Evolutionary conservation across 805 yeast species (phyloP).

Genomic region (Candida pini): DNA sequence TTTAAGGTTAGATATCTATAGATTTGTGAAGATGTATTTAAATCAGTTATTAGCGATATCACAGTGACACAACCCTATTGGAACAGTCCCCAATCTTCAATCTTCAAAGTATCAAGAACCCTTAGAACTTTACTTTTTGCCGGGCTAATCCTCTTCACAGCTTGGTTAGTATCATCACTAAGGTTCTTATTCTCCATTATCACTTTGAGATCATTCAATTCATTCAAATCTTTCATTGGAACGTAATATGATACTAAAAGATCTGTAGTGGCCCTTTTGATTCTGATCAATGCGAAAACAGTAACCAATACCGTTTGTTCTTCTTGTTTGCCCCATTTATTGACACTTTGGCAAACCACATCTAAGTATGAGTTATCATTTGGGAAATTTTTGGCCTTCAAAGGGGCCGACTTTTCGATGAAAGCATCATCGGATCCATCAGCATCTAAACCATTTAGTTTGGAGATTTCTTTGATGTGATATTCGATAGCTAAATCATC

Average conservation of each 20-base stretch:
- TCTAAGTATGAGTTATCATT: constrained; percentile 26
- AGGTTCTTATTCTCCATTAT: constrained; percentile 7
- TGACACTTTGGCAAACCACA: constrained; percentile 37
- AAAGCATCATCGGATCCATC: constrained; percentile 4
- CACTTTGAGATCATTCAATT: constrained; percentile 21
- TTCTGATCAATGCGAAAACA: constrained; percentile 52
- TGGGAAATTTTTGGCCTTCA: constrained; percentile 11
- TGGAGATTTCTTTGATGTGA: constrained; percentile 53
- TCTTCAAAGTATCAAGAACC: constrained; percentile 26
- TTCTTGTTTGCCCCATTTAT: constrained; percentile 52
- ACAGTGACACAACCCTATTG: constrained; percentile 22
- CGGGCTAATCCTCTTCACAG: constrained; percentile 23
- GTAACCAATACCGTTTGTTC: constrained; percentile 36
- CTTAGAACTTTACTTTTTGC: constrained; percentile 22
- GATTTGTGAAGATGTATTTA: too few species aligned
- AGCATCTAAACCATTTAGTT: constrained; percentile 36
- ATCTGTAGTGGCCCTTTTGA: constrained; percentile 51
- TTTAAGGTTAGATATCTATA: too few species aligned
- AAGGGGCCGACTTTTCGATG: constrained; percentile 3
- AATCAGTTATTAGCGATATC: too few species aligned
- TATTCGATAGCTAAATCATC: constrained; percentile 38
- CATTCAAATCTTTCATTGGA: constrained; percentile 36
- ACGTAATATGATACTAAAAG: constrained; percentile 54
- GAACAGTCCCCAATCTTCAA: constrained; percentile 45
- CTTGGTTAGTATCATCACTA: constrained; percentile 15